Percentiles rank a stretch among this genome's conserved stretches.
Conservation (phyloP, 148 eudicot species). For the Nepenthes mirabilis region DNA sequence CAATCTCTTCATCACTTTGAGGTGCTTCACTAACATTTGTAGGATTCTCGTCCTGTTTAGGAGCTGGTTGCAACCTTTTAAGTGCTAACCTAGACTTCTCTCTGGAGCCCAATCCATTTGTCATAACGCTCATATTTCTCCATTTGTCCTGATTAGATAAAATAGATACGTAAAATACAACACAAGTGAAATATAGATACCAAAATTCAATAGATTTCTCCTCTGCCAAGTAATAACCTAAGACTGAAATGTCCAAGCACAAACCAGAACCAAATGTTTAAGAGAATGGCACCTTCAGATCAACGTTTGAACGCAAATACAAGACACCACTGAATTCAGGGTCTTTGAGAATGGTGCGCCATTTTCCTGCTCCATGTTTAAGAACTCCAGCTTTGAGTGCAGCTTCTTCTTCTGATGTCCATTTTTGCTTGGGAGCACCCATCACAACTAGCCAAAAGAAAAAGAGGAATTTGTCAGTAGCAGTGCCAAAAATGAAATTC, state of each 20-base stretch:
- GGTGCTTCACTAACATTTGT: conserved; percentile 26
- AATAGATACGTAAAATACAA: conserved; percentile 1
- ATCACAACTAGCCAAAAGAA: conserved; percentile 27
- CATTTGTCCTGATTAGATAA: conserved; percentile 71
- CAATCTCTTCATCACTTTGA: conserved; percentile 68
- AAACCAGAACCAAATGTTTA: too few species aligned
- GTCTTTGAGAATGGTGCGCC: conserved; percentile 95
- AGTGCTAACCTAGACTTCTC: conserved; percentile 69
- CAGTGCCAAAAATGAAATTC: too few species aligned
- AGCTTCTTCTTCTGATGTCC: conserved; percentile 75
- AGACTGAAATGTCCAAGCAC: too few species aligned
- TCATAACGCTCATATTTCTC: conserved; percentile 96
- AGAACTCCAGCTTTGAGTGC: conserved; percentile 82
- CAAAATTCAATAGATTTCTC: too few species aligned
- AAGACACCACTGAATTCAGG: conserved; percentile 67
- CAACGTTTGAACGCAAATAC: conserved; percentile 75
- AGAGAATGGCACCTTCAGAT: conserved; percentile 50
- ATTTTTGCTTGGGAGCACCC: conserved; percentile 97
- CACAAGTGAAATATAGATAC: not conserved
- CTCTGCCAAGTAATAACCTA: too few species aligned
- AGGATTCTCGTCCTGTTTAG: conserved; percentile 53
- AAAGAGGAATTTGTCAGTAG: not conserved
- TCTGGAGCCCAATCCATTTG: conserved; percentile 64
- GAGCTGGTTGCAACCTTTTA: conserved; percentile 41
- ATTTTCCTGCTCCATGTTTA: conserved; percentile 87